Percentiles rank a stretch among this genome's conserved stretches.
Evolutionary conservation across 1,139 yeast species (phyloP).

Genomic region (Taphrina betulina): DNA sequence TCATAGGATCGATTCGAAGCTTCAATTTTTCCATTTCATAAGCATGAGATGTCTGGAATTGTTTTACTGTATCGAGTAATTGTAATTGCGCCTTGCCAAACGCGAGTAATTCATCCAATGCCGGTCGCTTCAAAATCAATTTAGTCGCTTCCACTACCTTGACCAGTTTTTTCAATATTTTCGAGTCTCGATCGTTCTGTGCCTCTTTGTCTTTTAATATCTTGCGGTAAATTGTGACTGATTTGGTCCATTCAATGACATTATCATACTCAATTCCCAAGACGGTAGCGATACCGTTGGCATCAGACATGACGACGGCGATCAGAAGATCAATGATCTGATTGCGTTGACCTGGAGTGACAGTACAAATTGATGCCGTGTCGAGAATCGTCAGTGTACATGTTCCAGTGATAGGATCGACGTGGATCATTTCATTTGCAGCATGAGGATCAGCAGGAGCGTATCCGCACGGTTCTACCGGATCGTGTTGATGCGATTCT

Average conservation of each 20-base stretch:
- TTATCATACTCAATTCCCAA: conserved; percentile 2
- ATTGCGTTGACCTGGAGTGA: conserved; percentile 10
- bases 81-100: conserved; percentile 21
- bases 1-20: conserved; percentile 7
- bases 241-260: conserved; percentile 1
- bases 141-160: conserved; percentile 15
- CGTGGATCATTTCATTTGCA: conserved; percentile 13
- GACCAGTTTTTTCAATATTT: conserved; percentile 1
- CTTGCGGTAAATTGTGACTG: neutral
- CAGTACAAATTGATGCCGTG: conserved; percentile 18
- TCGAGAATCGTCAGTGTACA: conserved; percentile 8
- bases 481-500: too few species aligned
- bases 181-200: conserved; percentile 1
- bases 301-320: conserved; percentile 14
- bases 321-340: conserved; percentile 11
- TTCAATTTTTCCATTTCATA: conserved; percentile 11
- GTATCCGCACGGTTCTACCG: neutral
- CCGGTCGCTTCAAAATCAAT: conserved; percentile 10
- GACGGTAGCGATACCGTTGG: conserved; percentile 8
- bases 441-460: conserved; percentile 21
- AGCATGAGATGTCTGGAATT: conserved; percentile 6
- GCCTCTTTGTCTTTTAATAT: neutral
- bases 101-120: conserved; percentile 6
- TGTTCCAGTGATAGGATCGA: conserved; percentile 4
- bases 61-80: conserved; percentile 13